phyloP scores from a whole-genome alignment of 352 stramenopile species.

The Blastocystis sp. region DNA sequence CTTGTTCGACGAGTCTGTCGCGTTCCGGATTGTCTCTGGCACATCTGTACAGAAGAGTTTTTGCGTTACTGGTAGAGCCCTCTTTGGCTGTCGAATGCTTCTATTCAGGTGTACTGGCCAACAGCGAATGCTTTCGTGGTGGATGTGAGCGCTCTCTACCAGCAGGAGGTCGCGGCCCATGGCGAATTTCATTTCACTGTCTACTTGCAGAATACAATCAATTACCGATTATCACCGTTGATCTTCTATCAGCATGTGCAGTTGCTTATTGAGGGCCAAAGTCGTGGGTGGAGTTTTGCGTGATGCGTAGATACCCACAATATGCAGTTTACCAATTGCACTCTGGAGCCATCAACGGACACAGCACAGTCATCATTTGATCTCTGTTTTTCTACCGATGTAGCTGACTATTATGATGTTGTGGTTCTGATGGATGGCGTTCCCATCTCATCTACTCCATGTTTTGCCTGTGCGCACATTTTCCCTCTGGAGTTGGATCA shows the following conservation, averaged over 20 bases:
- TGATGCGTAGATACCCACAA: not conserved
- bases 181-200: not conserved
- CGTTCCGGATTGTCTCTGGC: too few species aligned
- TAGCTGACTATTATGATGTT: conserved; percentile 9
- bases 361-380: not conserved
- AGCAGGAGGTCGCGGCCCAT: not conserved
- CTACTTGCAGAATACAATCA: not conserved
- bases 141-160: not conserved
- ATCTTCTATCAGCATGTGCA: not conserved
- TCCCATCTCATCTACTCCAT: not conserved
- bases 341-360: not conserved
- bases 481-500: not conserved
- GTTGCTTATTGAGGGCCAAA: not conserved
- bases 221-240: not conserved
- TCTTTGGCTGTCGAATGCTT: not conserved
- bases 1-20: not conserved
- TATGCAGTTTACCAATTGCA: not conserved
- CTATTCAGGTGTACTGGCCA: not conserved
- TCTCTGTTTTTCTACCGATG: not conserved
- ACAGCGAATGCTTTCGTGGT: not conserved
- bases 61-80: not conserved
- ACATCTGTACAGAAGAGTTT: too few species aligned
- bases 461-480: not conserved
- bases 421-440: not conserved
- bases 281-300: not conserved